phyloP scores from a whole-genome alignment of 306 rosid genomes.

The Castanea crenata region DNA sequence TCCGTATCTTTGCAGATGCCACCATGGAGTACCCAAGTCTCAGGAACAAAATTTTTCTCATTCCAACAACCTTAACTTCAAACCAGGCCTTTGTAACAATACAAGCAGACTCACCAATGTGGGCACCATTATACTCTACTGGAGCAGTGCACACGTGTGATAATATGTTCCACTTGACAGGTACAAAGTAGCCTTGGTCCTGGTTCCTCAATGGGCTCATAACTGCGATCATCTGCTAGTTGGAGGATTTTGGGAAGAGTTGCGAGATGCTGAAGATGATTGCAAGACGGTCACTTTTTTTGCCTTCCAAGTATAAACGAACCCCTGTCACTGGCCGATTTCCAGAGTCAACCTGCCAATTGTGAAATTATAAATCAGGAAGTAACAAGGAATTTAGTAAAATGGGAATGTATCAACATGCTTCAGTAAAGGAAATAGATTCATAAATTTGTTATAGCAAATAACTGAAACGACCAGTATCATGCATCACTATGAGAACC shows the following conservation, averaged over 20 bases:
- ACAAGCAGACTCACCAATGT: slow-evolving; percentile 53
- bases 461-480: neutral
- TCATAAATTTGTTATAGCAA: neutral
- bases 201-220: slow-evolving; percentile 47
- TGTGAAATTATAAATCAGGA: slow-evolving; percentile 14
- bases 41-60: slow-evolving; percentile 71
- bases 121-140: slow-evolving; percentile 52
- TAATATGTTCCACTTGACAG: slow-evolving; percentile 78
- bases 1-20: slow-evolving; percentile 57
- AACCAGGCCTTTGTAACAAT: slow-evolving; percentile 88
- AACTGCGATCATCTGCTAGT: slow-evolving; percentile 52
- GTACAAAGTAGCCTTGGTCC: slow-evolving; percentile 59
- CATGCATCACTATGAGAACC: neutral
- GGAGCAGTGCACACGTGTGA: slow-evolving; percentile 88
- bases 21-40: slow-evolving; percentile 85
- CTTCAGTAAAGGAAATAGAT: neutral
- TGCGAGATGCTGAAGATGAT: slow-evolving; percentile 93
- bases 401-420: neutral
- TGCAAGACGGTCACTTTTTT: slow-evolving; percentile 62
- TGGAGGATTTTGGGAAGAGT: slow-evolving; percentile 54
- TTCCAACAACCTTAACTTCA: slow-evolving; percentile 69
- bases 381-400: neutral
- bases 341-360: slow-evolving; percentile 62
- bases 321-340: slow-evolving; percentile 82
- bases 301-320: slow-evolving; percentile 83